Conservation (phyloP, 306 rosid genomes). For the Fragaria nilgerrensis region DNA sequence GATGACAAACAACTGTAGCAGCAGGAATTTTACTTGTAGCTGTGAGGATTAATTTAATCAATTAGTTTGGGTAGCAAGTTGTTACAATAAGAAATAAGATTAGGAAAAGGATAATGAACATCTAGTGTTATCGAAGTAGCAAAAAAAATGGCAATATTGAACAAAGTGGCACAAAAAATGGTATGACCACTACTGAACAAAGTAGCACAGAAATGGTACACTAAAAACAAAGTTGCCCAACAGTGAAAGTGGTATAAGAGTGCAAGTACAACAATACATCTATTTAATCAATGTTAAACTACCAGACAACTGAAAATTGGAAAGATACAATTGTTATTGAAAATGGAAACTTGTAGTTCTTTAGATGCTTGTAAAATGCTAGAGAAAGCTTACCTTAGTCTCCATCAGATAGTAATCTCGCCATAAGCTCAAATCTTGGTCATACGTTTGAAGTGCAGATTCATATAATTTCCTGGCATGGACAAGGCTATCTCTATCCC, state of each 20-base stretch:
- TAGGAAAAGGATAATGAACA: not conserved
- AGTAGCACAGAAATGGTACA: not conserved
- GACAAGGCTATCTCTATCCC: conserved; percentile 63
- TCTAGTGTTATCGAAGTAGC: not conserved
- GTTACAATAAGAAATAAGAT: not conserved
- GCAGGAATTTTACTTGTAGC: not conserved
- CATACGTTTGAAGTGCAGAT: conserved; percentile 65
- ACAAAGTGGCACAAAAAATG: not conserved
- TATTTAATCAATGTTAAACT: not conserved
- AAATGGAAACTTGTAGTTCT: not conserved
- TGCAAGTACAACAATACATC: not conserved
- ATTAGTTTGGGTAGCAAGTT: not conserved
- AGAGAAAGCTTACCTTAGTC: conserved; percentile 50
- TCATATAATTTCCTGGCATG: conserved; percentile 70
- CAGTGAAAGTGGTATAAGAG: not conserved
- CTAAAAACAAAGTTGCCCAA: not conserved
- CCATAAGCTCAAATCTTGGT: conserved; percentile 73
- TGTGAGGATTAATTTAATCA: not conserved
- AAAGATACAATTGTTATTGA: not conserved
- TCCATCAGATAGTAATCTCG: conserved; percentile 67
- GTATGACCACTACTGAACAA: not conserved
- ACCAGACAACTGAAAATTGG: not conserved
- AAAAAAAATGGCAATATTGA: not conserved
- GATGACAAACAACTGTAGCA: not conserved
- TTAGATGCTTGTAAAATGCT: too few relatives aligned